These are phyloP conservation scores for Megacollybia marginata DNA, from an alignment of 768 basidiomycete species.

Conservation along the genomic window DNA sequence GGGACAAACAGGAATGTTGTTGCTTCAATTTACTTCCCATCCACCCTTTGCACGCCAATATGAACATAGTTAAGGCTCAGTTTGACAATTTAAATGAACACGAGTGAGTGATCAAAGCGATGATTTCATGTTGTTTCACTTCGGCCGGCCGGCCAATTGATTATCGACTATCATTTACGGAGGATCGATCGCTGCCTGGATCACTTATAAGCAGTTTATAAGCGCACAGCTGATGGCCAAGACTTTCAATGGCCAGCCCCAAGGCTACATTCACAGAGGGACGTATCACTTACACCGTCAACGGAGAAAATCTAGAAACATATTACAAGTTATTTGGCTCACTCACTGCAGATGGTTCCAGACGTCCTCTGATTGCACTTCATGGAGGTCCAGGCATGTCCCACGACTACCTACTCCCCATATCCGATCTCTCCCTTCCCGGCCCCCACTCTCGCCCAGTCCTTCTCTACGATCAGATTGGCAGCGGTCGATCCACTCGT, in stretches of 20 bases:
- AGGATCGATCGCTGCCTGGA: too few relatives aligned
- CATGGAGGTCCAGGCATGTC: slow-evolving; percentile 34
- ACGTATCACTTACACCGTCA: slow-evolving; percentile 5
- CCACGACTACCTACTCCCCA: slow-evolving; percentile 20
- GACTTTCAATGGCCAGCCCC: neutral
- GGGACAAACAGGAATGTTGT: too few relatives aligned
- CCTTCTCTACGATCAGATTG: slow-evolving; percentile 39
- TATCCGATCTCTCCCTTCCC: neutral
- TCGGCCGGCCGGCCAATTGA: too few relatives aligned
- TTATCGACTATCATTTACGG: too few relatives aligned
- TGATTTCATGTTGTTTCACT: too few relatives aligned
- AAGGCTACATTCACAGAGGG: slow-evolving; percentile 2
- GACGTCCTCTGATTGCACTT: slow-evolving; percentile 25
- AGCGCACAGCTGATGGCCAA: too few relatives aligned
- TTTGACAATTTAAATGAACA: too few relatives aligned
- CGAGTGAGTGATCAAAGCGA: too few relatives aligned
- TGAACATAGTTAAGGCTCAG: too few relatives aligned
- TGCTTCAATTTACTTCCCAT: too few relatives aligned
- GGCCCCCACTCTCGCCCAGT: slow-evolving; percentile 16
- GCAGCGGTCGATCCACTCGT: slow-evolving; percentile 32
- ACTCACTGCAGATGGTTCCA: slow-evolving; percentile 11
- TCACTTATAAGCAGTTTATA: too few relatives aligned
- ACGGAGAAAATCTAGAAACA: slow-evolving; percentile 21
- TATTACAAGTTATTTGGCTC: slow-evolving; percentile 31
- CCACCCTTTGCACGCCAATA: too few relatives aligned